Conservation (phyloP, 1,284 basidiomycete genomes). For the Ganoderma boninense region DNA sequence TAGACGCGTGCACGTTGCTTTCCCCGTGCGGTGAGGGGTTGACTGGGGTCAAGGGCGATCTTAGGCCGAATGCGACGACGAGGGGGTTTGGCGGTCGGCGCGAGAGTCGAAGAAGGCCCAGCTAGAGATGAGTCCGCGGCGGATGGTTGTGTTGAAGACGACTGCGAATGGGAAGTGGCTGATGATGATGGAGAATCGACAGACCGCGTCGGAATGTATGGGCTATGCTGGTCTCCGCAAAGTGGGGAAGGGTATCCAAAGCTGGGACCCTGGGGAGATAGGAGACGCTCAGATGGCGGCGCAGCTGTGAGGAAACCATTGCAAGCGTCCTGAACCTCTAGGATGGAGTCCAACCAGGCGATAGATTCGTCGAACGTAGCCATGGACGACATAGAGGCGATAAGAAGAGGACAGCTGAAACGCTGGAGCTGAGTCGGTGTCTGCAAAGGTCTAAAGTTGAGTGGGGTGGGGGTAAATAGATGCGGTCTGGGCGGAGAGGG, state of each 20-base stretch:
- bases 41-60: conserved; percentile 70
- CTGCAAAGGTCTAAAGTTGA: neutral
- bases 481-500: neutral
- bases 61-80: conserved; percentile 40
- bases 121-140: neutral
- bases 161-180: neutral
- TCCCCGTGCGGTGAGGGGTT: conserved; percentile 78
- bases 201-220: neutral
- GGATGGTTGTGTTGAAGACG: neutral
- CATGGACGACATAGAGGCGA: neutral
- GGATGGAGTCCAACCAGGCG: conserved; percentile 17
- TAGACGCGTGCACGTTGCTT: conserved; percentile 76
- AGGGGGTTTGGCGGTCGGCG: conserved; percentile 1
- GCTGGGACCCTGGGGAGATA: neutral
- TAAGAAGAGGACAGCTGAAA: neutral
- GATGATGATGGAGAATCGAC: neutral
- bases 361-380: conserved; percentile 9
- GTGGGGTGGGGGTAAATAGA: neutral
- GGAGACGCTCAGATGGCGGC: neutral
- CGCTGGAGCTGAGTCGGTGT: neutral
- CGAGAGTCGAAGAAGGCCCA: neutral
- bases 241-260: neutral
- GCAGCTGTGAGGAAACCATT: neutral
- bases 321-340: neutral
- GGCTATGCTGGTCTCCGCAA: neutral